Evolutionary conservation across 1,284 basidiomycete genomes (phyloP).

Genomic region (Irpex lacteus): DNA sequence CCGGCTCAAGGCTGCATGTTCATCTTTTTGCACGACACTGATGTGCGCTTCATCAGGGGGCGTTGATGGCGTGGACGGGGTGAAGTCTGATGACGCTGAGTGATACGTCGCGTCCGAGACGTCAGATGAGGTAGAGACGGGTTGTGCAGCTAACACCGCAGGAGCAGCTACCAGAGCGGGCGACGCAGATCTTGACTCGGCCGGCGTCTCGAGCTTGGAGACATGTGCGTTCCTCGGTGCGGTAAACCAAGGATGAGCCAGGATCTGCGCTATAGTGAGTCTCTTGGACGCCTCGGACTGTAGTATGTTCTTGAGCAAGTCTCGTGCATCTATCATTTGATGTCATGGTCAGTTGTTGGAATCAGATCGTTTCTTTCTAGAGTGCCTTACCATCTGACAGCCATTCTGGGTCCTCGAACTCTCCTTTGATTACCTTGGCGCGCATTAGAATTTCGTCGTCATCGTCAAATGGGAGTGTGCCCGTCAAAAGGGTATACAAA

Average conservation of each 20-base stretch:
- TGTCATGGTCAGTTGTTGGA: constrained; percentile 8
- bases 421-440: constrained; percentile 81
- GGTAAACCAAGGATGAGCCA: constrained; percentile 92
- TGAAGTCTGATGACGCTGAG: constrained; percentile 51
- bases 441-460: constrained; percentile 93
- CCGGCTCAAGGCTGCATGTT: constrained; percentile 33
- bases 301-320: constrained; percentile 80
- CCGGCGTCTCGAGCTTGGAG: constrained; percentile 26
- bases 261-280: constrained; percentile 80
- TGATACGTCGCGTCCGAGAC: constrained; percentile 52
- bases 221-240: constrained; percentile 17
- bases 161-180: constrained; percentile 21
- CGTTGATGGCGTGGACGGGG: constrained; percentile 53
- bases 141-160: constrained; percentile 28
- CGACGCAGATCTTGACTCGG: constrained; percentile 27
- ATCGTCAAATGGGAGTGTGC: constrained; percentile 95
- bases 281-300: constrained; percentile 77
- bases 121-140: constrained; percentile 41
- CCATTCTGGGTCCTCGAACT: constrained; percentile 92
- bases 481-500: constrained; percentile 90
- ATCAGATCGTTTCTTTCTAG: constrained; percentile 4
- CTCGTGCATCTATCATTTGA: constrained; percentile 65
- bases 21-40: constrained; percentile 8
- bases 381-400: constrained; percentile 67
- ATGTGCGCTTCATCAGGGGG: constrained; percentile 35